Evolutionary conservation across 257 asterid species (phyloP).

Genomic region (Linaria vulgaris): DNA sequence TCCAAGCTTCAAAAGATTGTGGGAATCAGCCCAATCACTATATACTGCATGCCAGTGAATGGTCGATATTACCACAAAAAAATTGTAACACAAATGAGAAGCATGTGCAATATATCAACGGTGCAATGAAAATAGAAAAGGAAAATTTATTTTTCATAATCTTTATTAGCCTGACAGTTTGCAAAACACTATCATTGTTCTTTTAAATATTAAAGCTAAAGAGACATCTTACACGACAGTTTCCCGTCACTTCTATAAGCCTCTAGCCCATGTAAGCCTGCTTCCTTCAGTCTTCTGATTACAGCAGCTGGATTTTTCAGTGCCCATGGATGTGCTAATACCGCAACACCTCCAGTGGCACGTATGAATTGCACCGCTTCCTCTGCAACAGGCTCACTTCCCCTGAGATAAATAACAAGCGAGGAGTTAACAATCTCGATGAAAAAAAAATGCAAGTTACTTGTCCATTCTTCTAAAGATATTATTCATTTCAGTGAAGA

Average conservation of each 20-base stretch:
- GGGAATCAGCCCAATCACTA: constrained; percentile 75
- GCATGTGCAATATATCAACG: no score
- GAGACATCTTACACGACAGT: constrained; percentile 53
- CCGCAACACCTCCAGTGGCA: constrained; percentile 91
- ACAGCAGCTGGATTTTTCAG: constrained; percentile 71
- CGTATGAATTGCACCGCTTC: constrained; percentile 72
- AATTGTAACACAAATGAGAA: no score
- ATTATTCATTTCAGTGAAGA: background rate
- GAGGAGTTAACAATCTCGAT: constrained; percentile 4
- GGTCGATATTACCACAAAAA: background rate
- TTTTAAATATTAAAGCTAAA: background rate
- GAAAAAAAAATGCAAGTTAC: background rate
- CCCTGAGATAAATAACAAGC: constrained; percentile 43
- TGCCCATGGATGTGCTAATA: constrained; percentile 99
- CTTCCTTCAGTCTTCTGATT: constrained; percentile 72
- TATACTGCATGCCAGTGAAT: constrained; percentile 49
- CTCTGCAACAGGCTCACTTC: constrained; percentile 90
- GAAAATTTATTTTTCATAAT: no score
- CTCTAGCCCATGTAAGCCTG: constrained; percentile 87
- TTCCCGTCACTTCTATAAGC: constrained; percentile 92
- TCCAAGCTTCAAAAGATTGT: constrained; percentile 80
- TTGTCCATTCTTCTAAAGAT: constrained; percentile 13
- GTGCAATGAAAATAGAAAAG: no score
- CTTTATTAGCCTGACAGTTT: no score
- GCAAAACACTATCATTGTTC: no score